Base-by-base conservation (phyloP, 352 stramenopile species). In the Globisporangium sylvaticum region DNA sequence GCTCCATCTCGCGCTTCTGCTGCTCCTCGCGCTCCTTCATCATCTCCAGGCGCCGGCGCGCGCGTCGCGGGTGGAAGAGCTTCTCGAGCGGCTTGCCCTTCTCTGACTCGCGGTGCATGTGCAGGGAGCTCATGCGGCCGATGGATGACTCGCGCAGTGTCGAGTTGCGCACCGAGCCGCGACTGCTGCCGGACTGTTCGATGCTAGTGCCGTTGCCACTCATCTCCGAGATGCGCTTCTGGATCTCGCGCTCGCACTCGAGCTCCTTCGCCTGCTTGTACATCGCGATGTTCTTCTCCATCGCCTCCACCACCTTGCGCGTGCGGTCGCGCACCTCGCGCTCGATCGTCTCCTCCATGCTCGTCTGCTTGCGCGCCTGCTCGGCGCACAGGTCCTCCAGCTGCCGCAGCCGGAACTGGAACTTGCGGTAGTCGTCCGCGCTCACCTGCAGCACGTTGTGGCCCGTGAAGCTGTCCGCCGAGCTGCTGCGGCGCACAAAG, bases 211-310 rank as follows among this genome's bases (percentile, higher is more conserved):
- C 27, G 4, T 44, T 42, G 27, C 66, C 34, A 46, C 67, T 68
- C 4, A 81, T 68, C 63, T 87, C 82, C 9, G 78, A 88, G n/a
- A 89, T 61, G 69, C 86, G 75, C 25, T 80, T 79, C 69, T 91
- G 79, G 63, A 95, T 80, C 78, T 94, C 87, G 7, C 82, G 80
- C 73, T 95, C 87, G 62, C 75, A 77, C 54, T 94, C 87, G 44
- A 91, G 69, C 63, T 93, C 87, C 66, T 92, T 93, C 9, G 81
- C 85, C 68, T 92, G 85, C 68, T 89, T 91, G 71, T 94, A 93
- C 79, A 92, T 91, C 52, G 76, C 81, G 64, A 95, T 89, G 71
- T 92, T 90, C 72, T 90, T 88, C 66, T 95, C 81, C 79, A 92
- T 92, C 42, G 82, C 76, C 53, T 88, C 81, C 0, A 91, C 68